Percentiles rank a stretch among this genome's conserved stretches.
These are phyloP conservation scores for Blastocrithidia nonstop DNA, from an alignment of 208 protist species.

Conservation along the genomic window DNA sequence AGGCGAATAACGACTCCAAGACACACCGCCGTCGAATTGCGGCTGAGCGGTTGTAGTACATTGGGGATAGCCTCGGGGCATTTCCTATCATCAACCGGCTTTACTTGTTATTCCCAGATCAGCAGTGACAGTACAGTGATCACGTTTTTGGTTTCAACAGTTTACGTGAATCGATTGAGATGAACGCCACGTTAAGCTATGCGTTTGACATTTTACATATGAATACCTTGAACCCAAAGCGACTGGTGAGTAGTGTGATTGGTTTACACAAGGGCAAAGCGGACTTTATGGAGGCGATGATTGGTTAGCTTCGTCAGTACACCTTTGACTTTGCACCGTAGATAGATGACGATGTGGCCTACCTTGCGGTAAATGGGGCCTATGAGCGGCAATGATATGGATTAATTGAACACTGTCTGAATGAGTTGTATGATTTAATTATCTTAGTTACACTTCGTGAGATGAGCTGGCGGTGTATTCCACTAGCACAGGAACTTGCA, in stretches of 20 bases:
- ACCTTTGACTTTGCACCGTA: constrained; percentile 39
- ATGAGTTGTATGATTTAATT: constrained; percentile 77
- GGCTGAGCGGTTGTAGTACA: constrained; percentile 75
- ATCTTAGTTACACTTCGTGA: constrained; percentile 38
- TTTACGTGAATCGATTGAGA: constrained; percentile 55
- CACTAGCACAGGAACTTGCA: constrained; percentile 69
- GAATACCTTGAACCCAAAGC: constrained; percentile 12
- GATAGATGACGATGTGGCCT: constrained; percentile 40
- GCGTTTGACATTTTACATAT: constrained; percentile 63
- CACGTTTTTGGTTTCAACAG: constrained; percentile 31
- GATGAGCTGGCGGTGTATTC: constrained; percentile 25
- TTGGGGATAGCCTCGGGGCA: constrained; percentile 72
- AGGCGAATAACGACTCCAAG: not conserved
- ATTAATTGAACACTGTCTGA: constrained; percentile 65
- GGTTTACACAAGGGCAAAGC: constrained; percentile 62
- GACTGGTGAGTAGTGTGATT: constrained; percentile 6
- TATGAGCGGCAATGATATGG: constrained; percentile 29
- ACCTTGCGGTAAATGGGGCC: constrained; percentile 49
- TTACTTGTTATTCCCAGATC: constrained; percentile 53
- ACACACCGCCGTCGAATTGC: constrained; percentile 44
- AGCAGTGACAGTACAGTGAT: constrained; percentile 65
- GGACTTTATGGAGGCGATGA: constrained; percentile 56
- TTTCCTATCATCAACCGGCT: constrained; percentile 43
- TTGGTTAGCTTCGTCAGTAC: constrained; percentile 53
- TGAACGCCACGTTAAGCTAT: constrained; percentile 70